Percentiles rank a stretch among this genome's conserved stretches.
Conservation (phyloP, 352 stramenopile genomes). For the Pythium dissimile region DNA sequence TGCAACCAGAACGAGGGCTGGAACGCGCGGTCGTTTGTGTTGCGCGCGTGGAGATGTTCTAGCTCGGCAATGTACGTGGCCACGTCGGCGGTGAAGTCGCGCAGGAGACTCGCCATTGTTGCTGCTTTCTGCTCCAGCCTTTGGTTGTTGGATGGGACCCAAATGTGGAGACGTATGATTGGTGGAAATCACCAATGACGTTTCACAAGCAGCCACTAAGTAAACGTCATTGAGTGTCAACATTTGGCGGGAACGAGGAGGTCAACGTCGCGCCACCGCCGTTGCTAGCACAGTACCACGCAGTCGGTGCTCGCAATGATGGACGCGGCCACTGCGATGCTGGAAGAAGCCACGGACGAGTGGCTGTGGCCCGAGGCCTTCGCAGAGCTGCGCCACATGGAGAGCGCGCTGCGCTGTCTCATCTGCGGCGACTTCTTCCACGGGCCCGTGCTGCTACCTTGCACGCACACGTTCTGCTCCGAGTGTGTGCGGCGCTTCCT, state of each 20-base stretch:
- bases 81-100: slow-evolving; percentile 52
- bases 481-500: slow-evolving; percentile 80
- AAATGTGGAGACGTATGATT: slow-evolving; percentile 6
- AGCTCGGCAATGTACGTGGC: slow-evolving; percentile 52
- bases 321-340: slow-evolving; percentile 7
- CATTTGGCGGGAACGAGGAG: slow-evolving; percentile 25
- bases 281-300: not conserved
- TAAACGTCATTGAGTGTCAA: slow-evolving; percentile 4
- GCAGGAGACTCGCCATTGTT: slow-evolving; percentile 52
- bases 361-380: slow-evolving; percentile 72
- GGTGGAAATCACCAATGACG: slow-evolving; percentile 6
- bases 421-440: slow-evolving; percentile 87
- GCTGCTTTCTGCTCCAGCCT: not conserved
- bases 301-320: not conserved
- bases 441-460: slow-evolving; percentile 71
- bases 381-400: slow-evolving; percentile 60
- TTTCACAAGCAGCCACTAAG: slow-evolving; percentile 4
- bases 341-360: slow-evolving; percentile 48
- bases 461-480: slow-evolving; percentile 82
- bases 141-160: not conserved
- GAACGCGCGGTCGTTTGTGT: slow-evolving; percentile 53
- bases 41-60: slow-evolving; percentile 52
- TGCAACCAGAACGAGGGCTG: slow-evolving; percentile 77
- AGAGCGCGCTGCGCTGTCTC: slow-evolving; percentile 70
- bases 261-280: slow-evolving; percentile 3